Percentiles rank a stretch among this genome's conserved stretches.
Evolutionary conservation across 768 basidiomycete genomes (phyloP).

Genomic region (Hygrocybe punicea): DNA sequence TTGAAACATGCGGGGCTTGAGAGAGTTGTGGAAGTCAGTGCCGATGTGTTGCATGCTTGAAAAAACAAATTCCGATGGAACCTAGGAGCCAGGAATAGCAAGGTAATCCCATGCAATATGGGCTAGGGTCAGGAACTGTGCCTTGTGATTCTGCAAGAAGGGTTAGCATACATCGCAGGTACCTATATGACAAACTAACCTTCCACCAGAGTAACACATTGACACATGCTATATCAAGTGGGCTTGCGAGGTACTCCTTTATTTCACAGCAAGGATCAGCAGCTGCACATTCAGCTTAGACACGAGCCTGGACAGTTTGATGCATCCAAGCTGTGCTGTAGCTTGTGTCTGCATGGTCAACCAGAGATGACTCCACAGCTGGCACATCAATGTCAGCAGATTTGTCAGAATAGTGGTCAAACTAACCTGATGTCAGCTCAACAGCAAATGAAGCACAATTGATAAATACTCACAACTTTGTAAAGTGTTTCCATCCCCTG

Average conservation of each 20-base stretch:
- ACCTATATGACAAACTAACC: neutral
- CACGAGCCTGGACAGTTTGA: neutral
- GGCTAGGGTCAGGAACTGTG: neutral
- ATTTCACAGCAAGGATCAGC: neutral
- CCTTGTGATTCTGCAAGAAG: neutral
- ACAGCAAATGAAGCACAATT: neutral
- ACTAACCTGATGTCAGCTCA: neutral
- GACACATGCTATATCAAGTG: neutral
- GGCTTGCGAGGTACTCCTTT: neutral
- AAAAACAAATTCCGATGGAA: neutral
- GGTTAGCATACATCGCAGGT: neutral
- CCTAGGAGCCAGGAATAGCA: neutral
- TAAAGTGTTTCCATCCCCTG: slow-evolving; percentile 13
- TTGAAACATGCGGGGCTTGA: neutral
- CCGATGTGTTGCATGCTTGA: neutral
- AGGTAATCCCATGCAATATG: neutral
- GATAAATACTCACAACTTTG: slow-evolving; percentile 14
- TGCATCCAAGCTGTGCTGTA: neutral
- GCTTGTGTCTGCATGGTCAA: neutral
- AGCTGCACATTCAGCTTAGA: neutral
- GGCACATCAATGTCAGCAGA: neutral
- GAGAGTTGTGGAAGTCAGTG: neutral
- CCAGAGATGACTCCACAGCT: neutral
- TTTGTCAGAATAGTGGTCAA: neutral
- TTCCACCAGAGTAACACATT: neutral